These are phyloP conservation scores for Hericium rajendrae DNA, from an alignment of 768 basidiomycete species.

Conservation along the genomic window DNA sequence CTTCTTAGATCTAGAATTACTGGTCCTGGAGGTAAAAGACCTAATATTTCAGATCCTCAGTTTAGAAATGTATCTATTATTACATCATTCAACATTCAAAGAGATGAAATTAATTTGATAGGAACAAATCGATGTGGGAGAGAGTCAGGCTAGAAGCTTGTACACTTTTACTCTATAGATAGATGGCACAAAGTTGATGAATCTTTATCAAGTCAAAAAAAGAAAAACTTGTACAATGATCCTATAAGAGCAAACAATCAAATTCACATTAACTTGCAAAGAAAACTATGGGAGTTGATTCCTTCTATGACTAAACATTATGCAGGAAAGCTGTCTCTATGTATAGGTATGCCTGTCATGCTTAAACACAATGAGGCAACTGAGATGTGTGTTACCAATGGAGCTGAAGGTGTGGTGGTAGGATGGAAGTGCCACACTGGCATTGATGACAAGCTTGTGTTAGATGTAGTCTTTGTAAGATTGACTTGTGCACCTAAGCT, in stretches of 20 bases:
- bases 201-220: not conserved
- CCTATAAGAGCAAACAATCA: not conserved
- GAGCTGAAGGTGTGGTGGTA: constrained; percentile 14
- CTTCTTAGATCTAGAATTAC: constrained; percentile 23
- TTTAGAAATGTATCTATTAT: constrained; percentile 31
- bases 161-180: constrained; percentile 20
- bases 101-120: constrained; percentile 29
- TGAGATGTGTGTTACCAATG: constrained; percentile 18
- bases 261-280: constrained; percentile 1
- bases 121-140: constrained; percentile 23
- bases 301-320: constrained; percentile 10
- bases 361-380: constrained; percentile 16
- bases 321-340: constrained; percentile 13
- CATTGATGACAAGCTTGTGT: not conserved
- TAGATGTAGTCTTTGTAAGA: constrained; percentile 11
- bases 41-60: constrained; percentile 7
- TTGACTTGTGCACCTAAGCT: constrained; percentile 3
- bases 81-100: constrained; percentile 25
- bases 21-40: constrained; percentile 1
- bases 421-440: constrained; percentile 4
- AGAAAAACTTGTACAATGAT: not conserved
- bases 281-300: constrained; percentile 16
- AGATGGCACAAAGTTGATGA: not conserved
- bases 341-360: constrained; percentile 17
- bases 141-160: constrained; percentile 20